Conservation (phyloP, 2,329 filamentous ascomycete genomes). For the Talaromyces funiculosus region DNA sequence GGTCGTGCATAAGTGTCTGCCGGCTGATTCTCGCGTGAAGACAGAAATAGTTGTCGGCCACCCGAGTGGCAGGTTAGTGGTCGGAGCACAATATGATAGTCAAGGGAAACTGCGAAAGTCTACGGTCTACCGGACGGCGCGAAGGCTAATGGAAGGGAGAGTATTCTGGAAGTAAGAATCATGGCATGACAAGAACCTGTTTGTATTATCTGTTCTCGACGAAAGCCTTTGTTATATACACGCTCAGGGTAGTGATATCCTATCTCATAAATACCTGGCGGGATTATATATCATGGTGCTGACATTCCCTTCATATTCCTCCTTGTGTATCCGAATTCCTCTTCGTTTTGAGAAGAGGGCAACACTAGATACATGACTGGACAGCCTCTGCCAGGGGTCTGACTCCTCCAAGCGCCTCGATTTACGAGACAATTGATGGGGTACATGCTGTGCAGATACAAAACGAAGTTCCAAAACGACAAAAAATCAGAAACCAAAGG, state of each 20-base stretch:
- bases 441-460: constrained; percentile 1
- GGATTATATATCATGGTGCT: not conserved
- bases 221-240: not conserved
- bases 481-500: not conserved
- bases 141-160: constrained; percentile 44
- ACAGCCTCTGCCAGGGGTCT: not conserved
- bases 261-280: not conserved
- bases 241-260: not conserved
- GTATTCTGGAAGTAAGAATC: constrained; percentile 35
- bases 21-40: constrained; percentile 21
- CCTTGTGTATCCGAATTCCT: not conserved
- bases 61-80: constrained; percentile 43
- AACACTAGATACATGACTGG: not conserved
- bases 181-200: not conserved
- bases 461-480: not conserved
- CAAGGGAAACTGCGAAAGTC: constrained; percentile 32
- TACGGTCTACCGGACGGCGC: constrained; percentile 45
- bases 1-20: constrained; percentile 30
- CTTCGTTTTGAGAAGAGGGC: not conserved
- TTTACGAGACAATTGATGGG: constrained; percentile 3
- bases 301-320: not conserved
- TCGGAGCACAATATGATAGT: constrained; percentile 37
- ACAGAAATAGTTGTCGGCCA: constrained; percentile 40
- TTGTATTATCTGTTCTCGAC: not conserved
- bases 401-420: not conserved